Percentiles rank a stretch among this genome's conserved stretches.
Conservation (phyloP, 164 flowering plant genomes). For the Nelumbo lutea region DNA sequence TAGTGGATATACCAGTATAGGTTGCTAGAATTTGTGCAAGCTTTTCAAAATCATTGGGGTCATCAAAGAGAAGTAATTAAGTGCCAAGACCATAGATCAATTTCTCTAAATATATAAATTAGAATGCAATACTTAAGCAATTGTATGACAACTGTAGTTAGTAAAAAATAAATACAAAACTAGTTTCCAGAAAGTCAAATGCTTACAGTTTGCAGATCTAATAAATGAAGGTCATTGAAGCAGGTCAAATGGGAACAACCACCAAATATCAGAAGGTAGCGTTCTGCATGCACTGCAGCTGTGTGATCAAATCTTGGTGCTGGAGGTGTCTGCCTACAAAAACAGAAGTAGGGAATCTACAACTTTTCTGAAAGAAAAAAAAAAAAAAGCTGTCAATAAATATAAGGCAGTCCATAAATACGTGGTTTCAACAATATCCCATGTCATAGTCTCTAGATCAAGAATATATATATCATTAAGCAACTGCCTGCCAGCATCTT, state of each 20-base stretch:
- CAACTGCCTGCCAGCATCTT: slow-evolving; percentile 50
- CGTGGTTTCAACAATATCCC: slow-evolving; percentile 57
- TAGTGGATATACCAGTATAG: neutral
- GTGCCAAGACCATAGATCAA: too few species aligned
- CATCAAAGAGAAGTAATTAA: neutral
- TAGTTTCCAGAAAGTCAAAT: neutral
- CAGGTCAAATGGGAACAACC: slow-evolving; percentile 90
- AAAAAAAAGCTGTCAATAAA: too few species aligned
- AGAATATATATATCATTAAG: slow-evolving; percentile 76
- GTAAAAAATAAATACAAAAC: neutral
- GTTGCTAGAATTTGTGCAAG: neutral
- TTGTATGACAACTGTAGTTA: neutral
- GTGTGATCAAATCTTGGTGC: slow-evolving; percentile 91
- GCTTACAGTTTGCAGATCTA: slow-evolving; percentile 81
- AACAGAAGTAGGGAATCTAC: slow-evolving; percentile 27
- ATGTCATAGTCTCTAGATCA: slow-evolving; percentile 77
- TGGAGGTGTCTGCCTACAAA: slow-evolving; percentile 74
- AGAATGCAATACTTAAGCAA: neutral
- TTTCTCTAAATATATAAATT: too few species aligned
- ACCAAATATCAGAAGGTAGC: slow-evolving; percentile 82
- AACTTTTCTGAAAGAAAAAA: slow-evolving; percentile 14
- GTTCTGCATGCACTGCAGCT: slow-evolving; percentile 72
- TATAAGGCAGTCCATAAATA: slow-evolving; percentile 8
- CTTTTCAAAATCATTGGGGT: neutral
- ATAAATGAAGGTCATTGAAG: slow-evolving; percentile 84